phyloP scores from a whole-genome alignment of 2,329 filamentous ascomycete species.

The Colletotrichum orbiculare region DNA sequence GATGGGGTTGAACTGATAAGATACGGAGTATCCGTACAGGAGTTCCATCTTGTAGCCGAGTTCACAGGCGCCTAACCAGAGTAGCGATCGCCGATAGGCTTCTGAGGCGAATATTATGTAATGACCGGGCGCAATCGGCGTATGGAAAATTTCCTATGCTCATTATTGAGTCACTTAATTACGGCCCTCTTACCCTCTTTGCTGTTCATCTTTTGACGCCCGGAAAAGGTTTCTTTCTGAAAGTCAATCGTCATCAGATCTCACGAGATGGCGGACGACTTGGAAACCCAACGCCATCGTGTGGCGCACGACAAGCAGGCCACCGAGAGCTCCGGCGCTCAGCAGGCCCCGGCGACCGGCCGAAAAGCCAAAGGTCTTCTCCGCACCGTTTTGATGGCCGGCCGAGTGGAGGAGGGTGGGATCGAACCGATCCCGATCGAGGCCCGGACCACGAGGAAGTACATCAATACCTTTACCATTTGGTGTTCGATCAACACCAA shows the following conservation, averaged over 20 bases:
- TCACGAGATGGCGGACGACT: constrained; percentile 14
- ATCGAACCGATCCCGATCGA: constrained; percentile 45
- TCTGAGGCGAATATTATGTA: too few species aligned
- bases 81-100: too few species aligned
- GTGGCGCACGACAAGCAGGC: constrained; percentile 13
- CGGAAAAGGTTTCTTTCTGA: too few species aligned
- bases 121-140: too few species aligned
- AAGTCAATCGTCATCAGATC: not conserved
- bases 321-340: not conserved
- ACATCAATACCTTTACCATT: constrained; percentile 45
- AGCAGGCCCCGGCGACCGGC: constrained; percentile 3
- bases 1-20: too few species aligned
- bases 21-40: too few species aligned
- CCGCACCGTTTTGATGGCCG: constrained; percentile 27
- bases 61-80: too few species aligned
- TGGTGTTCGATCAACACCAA: constrained; percentile 47
- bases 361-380: constrained; percentile 15
- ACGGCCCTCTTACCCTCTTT: not conserved
- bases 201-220: not conserved
- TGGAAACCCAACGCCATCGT: constrained; percentile 22
- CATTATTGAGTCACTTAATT: too few species aligned
- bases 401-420: constrained; percentile 44
- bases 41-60: too few species aligned
- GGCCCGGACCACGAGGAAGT: constrained; percentile 44
- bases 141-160: too few species aligned